These are phyloP conservation scores for Trichoderma virens DNA, from an alignment of 495 filamentous ascomycete species.

Conservation along the genomic window DNA sequence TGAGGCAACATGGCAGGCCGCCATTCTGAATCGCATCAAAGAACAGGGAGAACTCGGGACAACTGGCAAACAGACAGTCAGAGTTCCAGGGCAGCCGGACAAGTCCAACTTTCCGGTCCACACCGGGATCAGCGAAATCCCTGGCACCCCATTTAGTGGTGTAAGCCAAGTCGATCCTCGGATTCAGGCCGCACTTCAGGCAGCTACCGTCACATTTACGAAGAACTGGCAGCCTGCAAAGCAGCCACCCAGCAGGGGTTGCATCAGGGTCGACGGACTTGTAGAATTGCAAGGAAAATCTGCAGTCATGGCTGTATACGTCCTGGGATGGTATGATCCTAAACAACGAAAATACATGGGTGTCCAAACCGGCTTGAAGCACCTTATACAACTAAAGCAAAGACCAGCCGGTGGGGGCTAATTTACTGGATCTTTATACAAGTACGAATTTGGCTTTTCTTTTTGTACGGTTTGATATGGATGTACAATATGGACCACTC, in stretches of 20 bases:
- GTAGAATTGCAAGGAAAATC: conserved; percentile 6
- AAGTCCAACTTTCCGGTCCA: not conserved
- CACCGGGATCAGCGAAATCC: not conserved
- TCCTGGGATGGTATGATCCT: conserved; percentile 2
- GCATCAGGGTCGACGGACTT: conserved; percentile 6
- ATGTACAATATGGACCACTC: not conserved
- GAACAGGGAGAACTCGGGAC: not conserved
- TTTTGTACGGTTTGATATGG: not conserved
- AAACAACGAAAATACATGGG: conserved; percentile 1
- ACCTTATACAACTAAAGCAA: conserved; percentile 5
- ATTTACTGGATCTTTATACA: not conserved
- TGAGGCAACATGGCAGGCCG: conserved; percentile 16
- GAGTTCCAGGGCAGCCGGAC: not conserved
- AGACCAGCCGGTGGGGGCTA: conserved; percentile 4
- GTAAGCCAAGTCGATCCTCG: conserved; percentile 5
- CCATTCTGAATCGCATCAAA: conserved; percentile 13
- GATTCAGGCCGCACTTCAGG: conserved; percentile 2
- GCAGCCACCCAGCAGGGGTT: conserved; percentile 4
- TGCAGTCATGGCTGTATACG: conserved; percentile 9
- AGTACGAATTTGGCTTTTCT: not conserved
- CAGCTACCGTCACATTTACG: not conserved
- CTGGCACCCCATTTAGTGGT: not conserved
- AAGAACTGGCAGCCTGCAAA: conserved; percentile 5
- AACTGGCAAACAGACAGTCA: conserved; percentile 1
- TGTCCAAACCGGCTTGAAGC: conserved; percentile 5